Evolutionary conservation across 1,284 basidiomycete species (phyloP), one percentile per base, ranked within the genome.

Genomic region (Malassezia obtusa): DNA sequence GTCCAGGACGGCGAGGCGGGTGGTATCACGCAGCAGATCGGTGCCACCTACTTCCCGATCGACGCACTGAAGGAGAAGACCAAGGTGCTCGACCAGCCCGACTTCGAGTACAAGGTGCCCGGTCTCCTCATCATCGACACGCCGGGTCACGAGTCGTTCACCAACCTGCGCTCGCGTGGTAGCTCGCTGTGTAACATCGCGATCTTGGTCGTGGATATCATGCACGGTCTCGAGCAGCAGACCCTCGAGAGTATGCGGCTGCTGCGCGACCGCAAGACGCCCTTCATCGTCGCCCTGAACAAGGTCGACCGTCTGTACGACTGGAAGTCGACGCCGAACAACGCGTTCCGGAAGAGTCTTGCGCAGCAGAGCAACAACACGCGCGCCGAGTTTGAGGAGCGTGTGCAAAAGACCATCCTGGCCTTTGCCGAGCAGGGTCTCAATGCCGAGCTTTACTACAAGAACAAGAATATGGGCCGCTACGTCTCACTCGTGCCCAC

Each of bases 1-100:
- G 94, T 99, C 17, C 92, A 98, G 78, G 92, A 95, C 75, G 94
- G 94, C 56, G 94, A 99, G 81, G 94, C 94, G 1, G 94, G 94
- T 73, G 94, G 94, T 79, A 99, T 99, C 75, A 99, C 94, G 0
- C 94, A 98, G 77, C 94, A 99, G 75, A 99, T 99, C 65, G 94
- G 94, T 80, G 94, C 94, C n/a, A 99, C 94, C 0, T 99, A 94
- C 80, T 98, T 99, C 83, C 94, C 94, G 43, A 84, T 86, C 45
- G 87, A 91, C n/a, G 89, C 90, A 7, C 94, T 99, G 75, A 83
- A 85, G 76, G 82, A 82, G 51, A 98, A 98, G 80, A 96, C 92
- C 1, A 79, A 79, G 17, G 89, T 94, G 17, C 78, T 98, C 76
- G 92, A 95, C 77, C 84, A 89, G 63, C 83, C 83, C 55, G 77